Percentiles rank a stretch among this genome's conserved stretches.
phyloP scores from a whole-genome alignment of 1,284 basidiomycete genomes.

The Athelia psychrophila region DNA sequence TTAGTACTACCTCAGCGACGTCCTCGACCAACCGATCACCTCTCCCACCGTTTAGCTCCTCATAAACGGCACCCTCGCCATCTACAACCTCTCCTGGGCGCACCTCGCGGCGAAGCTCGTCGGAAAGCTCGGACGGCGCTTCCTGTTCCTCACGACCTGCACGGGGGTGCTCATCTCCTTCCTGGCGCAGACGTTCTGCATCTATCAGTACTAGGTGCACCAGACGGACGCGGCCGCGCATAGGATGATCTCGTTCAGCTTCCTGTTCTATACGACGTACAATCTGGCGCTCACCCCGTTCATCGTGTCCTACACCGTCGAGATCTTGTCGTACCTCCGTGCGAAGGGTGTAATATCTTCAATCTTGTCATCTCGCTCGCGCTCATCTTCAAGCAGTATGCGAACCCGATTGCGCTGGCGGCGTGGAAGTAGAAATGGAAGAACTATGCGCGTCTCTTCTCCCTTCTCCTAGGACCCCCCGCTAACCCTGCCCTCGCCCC shows the following conservation, averaged over 20 bases:
- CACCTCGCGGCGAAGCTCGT: constrained; percentile 53
- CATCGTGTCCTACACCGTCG: constrained; percentile 72
- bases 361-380: constrained; percentile 63
- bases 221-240: constrained; percentile 47
- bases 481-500: neutral
- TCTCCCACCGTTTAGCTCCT: constrained; percentile 57
- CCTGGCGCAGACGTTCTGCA: constrained; percentile 69
- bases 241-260: constrained; percentile 75
- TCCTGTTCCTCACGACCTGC: constrained; percentile 63
- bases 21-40: constrained; percentile 69
- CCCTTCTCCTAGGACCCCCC: neutral
- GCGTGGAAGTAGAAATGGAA: constrained; percentile 64
- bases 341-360: constrained; percentile 80
- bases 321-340: constrained; percentile 73
- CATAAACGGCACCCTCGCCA: constrained; percentile 73
- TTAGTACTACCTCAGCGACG: constrained; percentile 73
- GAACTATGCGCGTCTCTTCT: constrained; percentile 44
- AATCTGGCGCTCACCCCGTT: constrained; percentile 74
- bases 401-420: constrained; percentile 71
- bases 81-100: constrained; percentile 72
- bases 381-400: constrained; percentile 79
- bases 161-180: constrained; percentile 72
- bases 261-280: constrained; percentile 69
- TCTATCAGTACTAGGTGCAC: constrained; percentile 56
- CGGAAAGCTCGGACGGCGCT: constrained; percentile 57